Evolutionary conservation across 768 basidiomycete genomes (phyloP), one percentile per base, ranked within the genome.

Genomic region (Serendipita sp.): DNA sequence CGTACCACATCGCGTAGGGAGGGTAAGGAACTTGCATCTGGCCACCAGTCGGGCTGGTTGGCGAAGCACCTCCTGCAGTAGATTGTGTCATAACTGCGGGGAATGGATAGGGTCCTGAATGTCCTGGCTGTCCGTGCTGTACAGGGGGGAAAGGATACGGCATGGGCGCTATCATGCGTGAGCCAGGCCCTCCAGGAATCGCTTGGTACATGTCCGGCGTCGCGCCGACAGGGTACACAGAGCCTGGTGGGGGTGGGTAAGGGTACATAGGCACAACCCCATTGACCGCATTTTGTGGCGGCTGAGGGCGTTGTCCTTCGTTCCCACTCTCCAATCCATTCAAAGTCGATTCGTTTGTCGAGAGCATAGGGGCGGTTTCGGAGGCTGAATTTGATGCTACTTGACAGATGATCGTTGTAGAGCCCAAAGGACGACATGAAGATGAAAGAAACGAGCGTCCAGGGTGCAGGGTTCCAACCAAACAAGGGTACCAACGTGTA

Each of bases 1-100:
- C 24, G 30, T 58, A 58, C 53, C 53, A 58, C 53, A 58, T 58
- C 31, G 24, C 53, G n/a, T 58, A 58, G 17, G 53, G 53, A 34
- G 26, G 26, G 31, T 58, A 58, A 34, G 53, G 53, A 5, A 38
- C 14, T 26, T 28, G 53, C 53, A 58, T 58, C 11, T 28, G 53
- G 24, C 24, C 30, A 28, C 5, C 53, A 24, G 24, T 58, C 11
- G 53, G 53, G 20, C 53, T 58, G 9, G 53, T 26, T n/a, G 53
- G 53, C 4, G 53, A 58, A 4, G 53, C 26, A 22, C 53, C 53
- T 30, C 26, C 24, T 11, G 53, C 11, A n/a, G 53, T 11, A 24
- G 53, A 24, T 26, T 22, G 53, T 9, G 53, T n/a, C 53, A 58
- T 58, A 11, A 58, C 31, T n/a, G 53, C 17, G 9, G 53, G 53